Base-by-base conservation (phyloP, 495 filamentous ascomycete genomes). In the Pyrenula massariospora region DNA sequence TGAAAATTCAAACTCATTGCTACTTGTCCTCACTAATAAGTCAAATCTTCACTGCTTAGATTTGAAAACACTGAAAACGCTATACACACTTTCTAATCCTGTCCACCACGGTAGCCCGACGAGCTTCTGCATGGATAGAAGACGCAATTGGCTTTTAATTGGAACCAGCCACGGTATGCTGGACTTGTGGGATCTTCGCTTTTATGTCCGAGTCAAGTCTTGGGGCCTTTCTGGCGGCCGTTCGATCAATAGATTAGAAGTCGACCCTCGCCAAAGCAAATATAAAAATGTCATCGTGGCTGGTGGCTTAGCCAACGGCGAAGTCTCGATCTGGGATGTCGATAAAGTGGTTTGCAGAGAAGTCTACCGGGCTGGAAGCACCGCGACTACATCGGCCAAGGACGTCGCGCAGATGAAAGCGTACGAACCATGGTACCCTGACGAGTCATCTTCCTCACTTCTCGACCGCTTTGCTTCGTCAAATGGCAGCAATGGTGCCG, bases 101-200 rank as follows among this genome's bases (percentile, higher is more conserved):
- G 83, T 95, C 10, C 88, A 95, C 63, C 94, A 97, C 67, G 94
- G 94, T 24, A 91, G 87, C 1, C 90, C 88, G 5, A 97, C 89
- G 1, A 93, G 88, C 57, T 97, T 99, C 70, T 92, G 88, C 68
- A 73, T 92, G 25, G 89, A 96, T 61, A 74, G 83, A 23, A 87
- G 83, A 63, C 85, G 85, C 52, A 88, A 88, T 60, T 99, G 94
- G 94, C 73, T 99, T 2, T 73, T 95, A 5, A 69, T 97, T 2
- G 93, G 91, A 25, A 97, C 94, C 0, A 89, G 91, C 5, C 91
- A 97, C 62, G 94, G 94, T 2, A 84, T 96, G 51, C 73, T 99
- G 8, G 88, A 95, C 62, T 76, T 99, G 19, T 99, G 94, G 93
- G 94, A 99, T 66, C 80, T 99, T 15, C 86, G 94, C 15, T 99